Conservation (phyloP, 2,329 filamentous ascomycete species). For the Fusarium udum region DNA sequence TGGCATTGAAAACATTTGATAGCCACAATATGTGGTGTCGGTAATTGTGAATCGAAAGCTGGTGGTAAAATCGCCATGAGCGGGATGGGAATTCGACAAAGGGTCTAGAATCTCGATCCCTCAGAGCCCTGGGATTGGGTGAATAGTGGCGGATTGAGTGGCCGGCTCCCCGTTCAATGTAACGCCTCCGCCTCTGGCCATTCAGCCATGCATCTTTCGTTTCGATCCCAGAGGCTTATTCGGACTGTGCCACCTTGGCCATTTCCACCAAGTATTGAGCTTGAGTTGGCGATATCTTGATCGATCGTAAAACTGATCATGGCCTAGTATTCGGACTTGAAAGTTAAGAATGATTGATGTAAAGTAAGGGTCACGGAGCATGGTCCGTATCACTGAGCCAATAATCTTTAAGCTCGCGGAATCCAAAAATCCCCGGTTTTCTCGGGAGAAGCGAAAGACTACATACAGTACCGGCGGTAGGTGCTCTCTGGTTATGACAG, state of each 20-base stretch:
- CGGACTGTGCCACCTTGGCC: constrained; percentile 6
- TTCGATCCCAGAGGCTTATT: constrained; percentile 16
- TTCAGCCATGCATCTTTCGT: constrained; percentile 5
- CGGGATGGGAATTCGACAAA: constrained; percentile 37
- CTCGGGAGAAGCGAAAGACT: background rate
- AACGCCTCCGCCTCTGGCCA: constrained; percentile 10
- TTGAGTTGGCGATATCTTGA: background rate
- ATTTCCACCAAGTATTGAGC: background rate
- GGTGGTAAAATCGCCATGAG: constrained; percentile 26
- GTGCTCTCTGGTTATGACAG: background rate
- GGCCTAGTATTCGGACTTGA: background rate
- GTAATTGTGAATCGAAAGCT: constrained; percentile 7
- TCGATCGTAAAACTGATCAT: background rate
- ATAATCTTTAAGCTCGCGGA: background rate
- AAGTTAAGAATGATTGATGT: background rate
- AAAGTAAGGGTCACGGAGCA: background rate
- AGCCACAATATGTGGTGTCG: constrained; percentile 4
- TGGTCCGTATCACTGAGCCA: background rate
- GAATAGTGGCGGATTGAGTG: constrained; percentile 3
- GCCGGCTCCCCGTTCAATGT: constrained; percentile 23
- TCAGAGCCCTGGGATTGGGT: constrained; percentile 16
- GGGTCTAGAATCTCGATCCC: constrained; percentile 39
- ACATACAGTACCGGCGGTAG: too few relatives aligned
- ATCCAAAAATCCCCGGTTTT: background rate
- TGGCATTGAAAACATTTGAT: background rate